Evolutionary conservation across 352 stramenopile species (phyloP).

Genomic region (Phytophthora uliginosa): DNA sequence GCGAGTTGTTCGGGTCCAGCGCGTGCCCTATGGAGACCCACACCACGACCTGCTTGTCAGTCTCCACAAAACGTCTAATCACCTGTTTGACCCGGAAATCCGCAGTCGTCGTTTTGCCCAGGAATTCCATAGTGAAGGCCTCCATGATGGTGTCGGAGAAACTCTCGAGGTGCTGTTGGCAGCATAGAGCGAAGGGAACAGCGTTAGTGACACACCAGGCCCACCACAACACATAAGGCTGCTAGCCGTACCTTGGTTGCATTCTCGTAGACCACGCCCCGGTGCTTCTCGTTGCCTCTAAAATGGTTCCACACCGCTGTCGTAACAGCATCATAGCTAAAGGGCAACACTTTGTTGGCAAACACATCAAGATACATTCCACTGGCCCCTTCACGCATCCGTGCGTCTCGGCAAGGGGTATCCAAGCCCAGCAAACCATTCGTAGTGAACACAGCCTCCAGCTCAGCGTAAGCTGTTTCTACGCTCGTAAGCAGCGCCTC

Average conservation of each 20-base stretch:
- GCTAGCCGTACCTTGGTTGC: conserved; percentile 29
- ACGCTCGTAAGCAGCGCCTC: conserved; percentile 39
- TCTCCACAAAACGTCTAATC: conserved; percentile 44
- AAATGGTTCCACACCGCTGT: conserved; percentile 49
- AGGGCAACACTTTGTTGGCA: conserved; percentile 44
- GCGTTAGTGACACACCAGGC: neutral
- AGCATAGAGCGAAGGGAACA: neutral
- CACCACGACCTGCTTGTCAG: conserved; percentile 51
- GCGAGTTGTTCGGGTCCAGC: conserved; percentile 39
- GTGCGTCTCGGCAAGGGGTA: conserved; percentile 32
- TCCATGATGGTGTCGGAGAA: conserved; percentile 59
- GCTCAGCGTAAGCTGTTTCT: conserved; percentile 41
- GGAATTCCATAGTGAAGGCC: conserved; percentile 51
- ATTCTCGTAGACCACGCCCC: conserved; percentile 44
- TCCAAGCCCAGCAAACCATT: conserved; percentile 40
- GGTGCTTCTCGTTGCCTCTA: conserved; percentile 41
- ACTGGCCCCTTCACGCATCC: conserved; percentile 41
- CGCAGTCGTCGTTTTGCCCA: conserved; percentile 39
- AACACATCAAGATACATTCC: conserved; percentile 50
- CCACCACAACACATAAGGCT: neutral
- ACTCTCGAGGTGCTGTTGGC: conserved; percentile 28
- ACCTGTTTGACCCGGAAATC: conserved; percentile 53
- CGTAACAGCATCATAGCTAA: conserved; percentile 34
- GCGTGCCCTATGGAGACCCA: conserved; percentile 48
- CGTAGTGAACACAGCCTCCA: conserved; percentile 36